phyloP scores from a whole-genome alignment of 441 rosid genomes.

The Rhodomyrtus psidioides region DNA sequence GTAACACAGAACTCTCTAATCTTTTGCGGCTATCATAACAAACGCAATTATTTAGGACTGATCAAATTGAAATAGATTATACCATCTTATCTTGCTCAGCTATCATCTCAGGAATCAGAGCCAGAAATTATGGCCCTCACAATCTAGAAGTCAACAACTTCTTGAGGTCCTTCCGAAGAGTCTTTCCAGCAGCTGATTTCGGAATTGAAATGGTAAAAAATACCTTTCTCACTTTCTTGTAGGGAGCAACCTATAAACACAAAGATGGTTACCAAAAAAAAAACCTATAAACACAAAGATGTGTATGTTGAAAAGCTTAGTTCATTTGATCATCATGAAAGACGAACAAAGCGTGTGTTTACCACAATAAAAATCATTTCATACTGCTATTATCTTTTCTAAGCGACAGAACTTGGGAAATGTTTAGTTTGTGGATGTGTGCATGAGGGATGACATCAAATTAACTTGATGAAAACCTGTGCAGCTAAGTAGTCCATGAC shows the following conservation, averaged over 20 bases:
- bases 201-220: slow-evolving; percentile 54
- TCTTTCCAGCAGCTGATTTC: slow-evolving; percentile 80
- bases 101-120: not conserved
- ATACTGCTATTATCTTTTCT: not conserved
- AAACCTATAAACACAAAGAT: slow-evolving; percentile 32
- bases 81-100: not conserved
- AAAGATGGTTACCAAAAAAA: no score
- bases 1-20: not conserved
- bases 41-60: not conserved
- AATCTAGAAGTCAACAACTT: slow-evolving; percentile 33
- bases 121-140: slow-evolving; percentile 6
- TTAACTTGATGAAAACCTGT: slow-evolving; percentile 33
- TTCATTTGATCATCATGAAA: not conserved
- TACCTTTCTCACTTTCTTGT: slow-evolving; percentile 79
- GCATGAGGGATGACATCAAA: not conserved
- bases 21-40: not conserved
- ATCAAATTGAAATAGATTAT: not conserved
- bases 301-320: not conserved
- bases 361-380: not conserved
- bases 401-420: not conserved
- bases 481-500: slow-evolving; percentile 49
- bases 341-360: not conserved
- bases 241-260: slow-evolving; percentile 57
- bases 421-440: not conserved
- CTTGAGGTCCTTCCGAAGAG: slow-evolving; percentile 64